These are phyloP conservation scores for Coccomyxa sp. DNA, from an alignment of 139 green algal genomes.

Conservation along the genomic window DNA sequence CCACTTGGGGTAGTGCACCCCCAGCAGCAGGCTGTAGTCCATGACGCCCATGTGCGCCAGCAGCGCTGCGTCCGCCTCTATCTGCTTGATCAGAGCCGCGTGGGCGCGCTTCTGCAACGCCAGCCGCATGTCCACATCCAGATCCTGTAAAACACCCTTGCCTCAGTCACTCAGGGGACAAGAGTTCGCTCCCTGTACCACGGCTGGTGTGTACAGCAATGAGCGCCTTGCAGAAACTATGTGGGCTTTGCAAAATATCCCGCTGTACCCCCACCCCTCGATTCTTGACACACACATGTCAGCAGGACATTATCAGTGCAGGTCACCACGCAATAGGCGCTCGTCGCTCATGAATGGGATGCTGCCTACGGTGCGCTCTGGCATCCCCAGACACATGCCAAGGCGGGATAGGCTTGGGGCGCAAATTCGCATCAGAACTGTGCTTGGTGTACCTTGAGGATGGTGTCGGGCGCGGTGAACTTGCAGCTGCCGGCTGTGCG, in stretches of 20 bases:
- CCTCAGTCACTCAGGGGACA: too few species aligned
- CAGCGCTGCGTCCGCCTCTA: slow-evolving; percentile 51
- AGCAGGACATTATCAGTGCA: too few species aligned
- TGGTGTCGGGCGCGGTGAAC: slow-evolving; percentile 7
- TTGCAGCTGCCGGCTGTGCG: slow-evolving; percentile 36
- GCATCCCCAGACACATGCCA: too few species aligned
- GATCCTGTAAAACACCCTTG: slow-evolving; percentile 70
- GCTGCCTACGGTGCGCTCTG: too few species aligned
- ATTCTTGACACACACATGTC: too few species aligned
- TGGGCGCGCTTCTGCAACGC: slow-evolving; percentile 3
- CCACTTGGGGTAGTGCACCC: slow-evolving; percentile 52
- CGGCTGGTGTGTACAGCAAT: too few species aligned
- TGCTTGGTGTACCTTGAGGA: slow-evolving; percentile 30
- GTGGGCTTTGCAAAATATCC: background rate
- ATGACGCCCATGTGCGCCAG: slow-evolving; percentile 63
- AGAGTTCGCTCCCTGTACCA: too few species aligned
- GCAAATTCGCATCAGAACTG: too few species aligned
- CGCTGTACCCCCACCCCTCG: too few species aligned
- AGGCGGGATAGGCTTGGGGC: too few species aligned
- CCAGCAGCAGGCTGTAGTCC: slow-evolving; percentile 79
- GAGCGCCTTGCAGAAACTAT: background rate
- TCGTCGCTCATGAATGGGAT: too few species aligned
- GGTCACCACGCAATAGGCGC: too few species aligned
- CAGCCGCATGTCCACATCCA: slow-evolving; percentile 60
- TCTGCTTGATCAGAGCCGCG: slow-evolving; percentile 36